These are phyloP conservation scores for Salix arbutifolia DNA, from an alignment of 345 rosid genomes.

Conservation along the genomic window DNA sequence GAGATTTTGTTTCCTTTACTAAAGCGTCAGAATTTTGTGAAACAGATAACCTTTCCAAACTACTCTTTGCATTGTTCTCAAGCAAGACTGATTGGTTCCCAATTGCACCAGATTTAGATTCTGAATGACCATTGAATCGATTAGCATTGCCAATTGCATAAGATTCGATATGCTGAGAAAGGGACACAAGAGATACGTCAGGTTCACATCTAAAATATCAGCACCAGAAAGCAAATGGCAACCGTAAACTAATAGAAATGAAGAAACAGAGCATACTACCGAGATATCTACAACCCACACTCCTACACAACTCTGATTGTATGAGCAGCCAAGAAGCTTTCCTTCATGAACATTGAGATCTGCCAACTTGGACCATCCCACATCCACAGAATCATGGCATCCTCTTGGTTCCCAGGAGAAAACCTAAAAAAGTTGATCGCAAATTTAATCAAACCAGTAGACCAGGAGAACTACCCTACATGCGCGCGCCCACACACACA, in stretches of 20 bases:
- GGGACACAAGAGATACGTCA: constrained; percentile 10
- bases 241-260: constrained; percentile 1
- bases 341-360: constrained; percentile 96
- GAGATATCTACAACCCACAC: constrained; percentile 98
- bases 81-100: constrained; percentile 50
- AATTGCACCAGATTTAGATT: constrained; percentile 50
- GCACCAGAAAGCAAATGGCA: constrained; percentile 17
- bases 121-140: constrained; percentile 52
- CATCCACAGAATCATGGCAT: constrained; percentile 88
- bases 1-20: constrained; percentile 68
- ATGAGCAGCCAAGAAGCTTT: constrained; percentile 98
- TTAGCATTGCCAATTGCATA: constrained; percentile 46
- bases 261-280: constrained; percentile 41
- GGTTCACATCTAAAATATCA: constrained; percentile 7
- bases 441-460: constrained; percentile 13
- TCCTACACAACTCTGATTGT: constrained; percentile 95
- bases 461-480: constrained; percentile 2
- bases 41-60: constrained; percentile 46
- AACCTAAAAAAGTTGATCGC: constrained; percentile 43
- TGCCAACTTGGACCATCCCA: constrained; percentile 96
- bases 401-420: constrained; percentile 96
- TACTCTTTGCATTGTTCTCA: constrained; percentile 60
- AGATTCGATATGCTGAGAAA: constrained; percentile 68
- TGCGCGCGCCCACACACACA: background rate
- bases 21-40: constrained; percentile 51